phyloP scores from a whole-genome alignment of 1,139 yeast species.

The Spathaspora sp. region DNA sequence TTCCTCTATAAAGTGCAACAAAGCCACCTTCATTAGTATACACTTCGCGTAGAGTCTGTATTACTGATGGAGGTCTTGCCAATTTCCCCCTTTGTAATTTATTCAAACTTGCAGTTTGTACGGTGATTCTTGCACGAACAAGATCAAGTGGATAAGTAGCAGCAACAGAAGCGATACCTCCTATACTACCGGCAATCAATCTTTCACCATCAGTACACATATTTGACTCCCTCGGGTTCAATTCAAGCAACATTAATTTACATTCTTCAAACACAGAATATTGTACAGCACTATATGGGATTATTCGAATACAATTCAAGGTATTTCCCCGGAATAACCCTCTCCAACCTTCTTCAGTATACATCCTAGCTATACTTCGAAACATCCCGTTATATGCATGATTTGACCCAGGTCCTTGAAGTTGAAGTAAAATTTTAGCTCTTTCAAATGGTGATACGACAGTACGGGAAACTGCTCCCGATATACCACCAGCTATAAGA shows the following conservation, averaged over 20 bases:
- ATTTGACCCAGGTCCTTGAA: conserved; percentile 72
- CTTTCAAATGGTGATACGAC: conserved; percentile 94
- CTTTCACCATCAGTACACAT: conserved; percentile 53
- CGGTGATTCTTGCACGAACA: conserved; percentile 83
- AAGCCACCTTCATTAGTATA: conserved; percentile 81
- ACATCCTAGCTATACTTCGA: conserved; percentile 74
- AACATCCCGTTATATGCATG: conserved; percentile 72
- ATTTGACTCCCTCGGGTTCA: conserved; percentile 22
- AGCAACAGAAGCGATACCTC: conserved; percentile 78
- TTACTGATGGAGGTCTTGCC: conserved; percentile 66
- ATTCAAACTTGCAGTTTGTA: conserved; percentile 79
- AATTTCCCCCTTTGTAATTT: conserved; percentile 47
- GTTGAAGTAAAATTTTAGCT: conserved; percentile 86
- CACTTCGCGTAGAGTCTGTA: conserved; percentile 56
- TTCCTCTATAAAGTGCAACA: conserved; percentile 75
- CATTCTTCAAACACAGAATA: conserved; percentile 80
- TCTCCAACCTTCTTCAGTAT: conserved; percentile 84
- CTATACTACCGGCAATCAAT: conserved; percentile 73
- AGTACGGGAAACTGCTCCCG: conserved; percentile 92
- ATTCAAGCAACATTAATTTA: conserved; percentile 45
- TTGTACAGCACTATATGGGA: conserved; percentile 95
- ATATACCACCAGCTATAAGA: conserved; percentile 59
- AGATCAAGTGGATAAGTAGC: conserved; percentile 92
- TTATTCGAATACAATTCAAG: conserved; percentile 81
- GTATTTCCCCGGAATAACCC: conserved; percentile 92